Base-by-base conservation (phyloP, 306 rosid species). In the Fragaria nilgerrensis region DNA sequence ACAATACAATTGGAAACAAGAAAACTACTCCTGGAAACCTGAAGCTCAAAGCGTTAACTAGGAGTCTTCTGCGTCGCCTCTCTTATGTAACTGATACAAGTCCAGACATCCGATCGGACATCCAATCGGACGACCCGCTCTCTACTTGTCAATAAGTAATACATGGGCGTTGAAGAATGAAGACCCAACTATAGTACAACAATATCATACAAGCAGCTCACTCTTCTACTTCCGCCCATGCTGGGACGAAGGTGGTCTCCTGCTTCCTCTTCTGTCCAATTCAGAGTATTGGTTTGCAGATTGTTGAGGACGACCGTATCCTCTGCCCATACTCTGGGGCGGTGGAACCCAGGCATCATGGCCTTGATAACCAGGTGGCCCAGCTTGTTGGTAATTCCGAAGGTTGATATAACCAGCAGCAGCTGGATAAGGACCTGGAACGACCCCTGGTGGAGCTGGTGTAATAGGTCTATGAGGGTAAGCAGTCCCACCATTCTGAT, bases 261-360 rank as follows among this genome's bases (percentile, higher is more conserved):
- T 72, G 68, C 73, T 78, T n/a, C 85, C 81, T 76, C 89, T 78
- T 75, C 89, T 83, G 76, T 90, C 90, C 77, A 92, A 78, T 12
- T 52, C 70, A 45, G 94, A 59, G 73, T 75, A 94, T 56, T 72
- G 91, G 77, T 94, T 92, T 36, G 86, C 85, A 15, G 84, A 76
- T 43, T 82, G 92, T 47, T 88, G 88, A 48, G 80, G 78, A 29
- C 50, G 86, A 36, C 83, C 85, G 41, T 83, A 73, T 9, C 86
- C 89, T 74, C 87, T 82, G 58, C 81, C 74, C n/a, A 41, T 39
- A 70, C 68, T 27, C 1, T 80, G 72, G 81, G 74, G 78, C 27
- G 64, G 76, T 44, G 89, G 78, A 37, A 66, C 87, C 90, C 89
- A 81, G 55, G 75, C 77, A 73, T 66, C 66, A 5, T 17, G 2